Evolutionary conservation across 352 stramenopile species (phyloP).

Genomic region (Pythium utonaiense): DNA sequence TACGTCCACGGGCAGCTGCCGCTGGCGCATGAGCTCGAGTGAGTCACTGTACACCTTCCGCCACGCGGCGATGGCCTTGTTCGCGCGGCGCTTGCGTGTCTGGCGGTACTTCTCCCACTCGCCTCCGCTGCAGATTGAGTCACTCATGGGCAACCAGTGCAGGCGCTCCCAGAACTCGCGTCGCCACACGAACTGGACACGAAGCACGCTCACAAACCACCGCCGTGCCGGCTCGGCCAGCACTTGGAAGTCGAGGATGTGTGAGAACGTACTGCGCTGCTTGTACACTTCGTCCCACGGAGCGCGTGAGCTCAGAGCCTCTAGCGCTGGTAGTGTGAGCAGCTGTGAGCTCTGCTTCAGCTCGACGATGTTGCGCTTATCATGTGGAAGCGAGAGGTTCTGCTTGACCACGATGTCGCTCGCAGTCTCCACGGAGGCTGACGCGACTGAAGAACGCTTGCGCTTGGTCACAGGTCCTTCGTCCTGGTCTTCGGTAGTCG

Average conservation of each 20-base stretch:
- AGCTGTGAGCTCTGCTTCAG: conserved; percentile 39
- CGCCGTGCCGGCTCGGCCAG: conserved; percentile 22
- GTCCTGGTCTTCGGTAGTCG: not conserved
- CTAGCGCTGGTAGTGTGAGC: conserved; percentile 24
- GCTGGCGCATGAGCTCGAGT: conserved; percentile 40
- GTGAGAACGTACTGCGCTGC: conserved; percentile 25
- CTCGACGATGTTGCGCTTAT: conserved; percentile 38
- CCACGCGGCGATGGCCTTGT: conserved; percentile 35
- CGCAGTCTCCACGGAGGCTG: not conserved
- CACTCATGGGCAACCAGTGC: conserved; percentile 46
- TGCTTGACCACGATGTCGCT: conserved; percentile 30
- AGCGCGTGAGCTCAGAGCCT: conserved; percentile 23
- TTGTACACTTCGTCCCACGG: conserved; percentile 46
- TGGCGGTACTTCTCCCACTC: conserved; percentile 41
- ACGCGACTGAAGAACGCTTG: conserved; percentile 7
- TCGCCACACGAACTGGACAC: conserved; percentile 40
- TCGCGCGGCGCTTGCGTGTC: conserved; percentile 33
- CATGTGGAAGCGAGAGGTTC: conserved; percentile 33
- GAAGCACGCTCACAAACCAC: conserved; percentile 35
- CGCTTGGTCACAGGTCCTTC: conserved; percentile 1
- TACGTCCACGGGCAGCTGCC: conserved; percentile 32
- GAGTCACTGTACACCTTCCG: conserved; percentile 42
- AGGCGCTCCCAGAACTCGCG: conserved; percentile 47
- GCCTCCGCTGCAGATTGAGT: conserved; percentile 32
- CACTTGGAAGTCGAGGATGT: conserved; percentile 28